Percentiles rank a stretch among this genome's conserved stretches.
phyloP scores from a whole-genome alignment of 805 yeast species.

The Zygoascus ofunaensis region DNA sequence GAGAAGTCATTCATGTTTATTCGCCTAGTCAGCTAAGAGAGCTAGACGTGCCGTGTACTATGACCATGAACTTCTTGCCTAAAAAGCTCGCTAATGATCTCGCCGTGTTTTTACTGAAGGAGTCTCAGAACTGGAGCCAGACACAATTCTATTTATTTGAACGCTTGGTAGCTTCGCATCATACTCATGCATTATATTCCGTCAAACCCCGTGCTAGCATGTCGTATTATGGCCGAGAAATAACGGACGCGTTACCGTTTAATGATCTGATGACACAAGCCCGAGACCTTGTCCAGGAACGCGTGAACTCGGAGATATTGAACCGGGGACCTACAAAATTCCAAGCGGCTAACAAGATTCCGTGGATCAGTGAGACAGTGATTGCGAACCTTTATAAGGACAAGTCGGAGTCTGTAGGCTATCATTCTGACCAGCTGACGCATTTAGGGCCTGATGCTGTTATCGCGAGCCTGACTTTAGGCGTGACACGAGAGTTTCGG shows the following conservation, averaged over 20 bases:
- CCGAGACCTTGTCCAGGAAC: constrained; percentile 32
- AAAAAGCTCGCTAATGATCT: constrained; percentile 38
- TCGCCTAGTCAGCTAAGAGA: constrained; percentile 44
- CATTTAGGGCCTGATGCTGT: constrained; percentile 63
- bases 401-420: constrained; percentile 47
- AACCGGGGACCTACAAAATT: constrained; percentile 29
- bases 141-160: constrained; percentile 55
- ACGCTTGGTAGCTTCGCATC: constrained; percentile 51
- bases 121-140: constrained; percentile 32
- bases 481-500: constrained; percentile 61
- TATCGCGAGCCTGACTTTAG: constrained; percentile 60
- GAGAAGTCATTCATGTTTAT: constrained; percentile 34
- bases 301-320: constrained; percentile 33
- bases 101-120: constrained; percentile 35
- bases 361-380: constrained; percentile 48
- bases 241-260: constrained; percentile 28
- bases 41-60: constrained; percentile 40
- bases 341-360: constrained; percentile 27
- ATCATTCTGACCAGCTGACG: constrained; percentile 70
- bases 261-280: constrained; percentile 35
- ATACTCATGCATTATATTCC: constrained; percentile 35
- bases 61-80: constrained; percentile 47
- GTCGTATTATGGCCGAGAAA: constrained; percentile 35
- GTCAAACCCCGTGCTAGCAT: constrained; percentile 12
- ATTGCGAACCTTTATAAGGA: constrained; percentile 49